A percentile compares a stretch with the other conserved stretches of the same genome.
Evolutionary conservation across 2,329 filamentous ascomycete species (phyloP).

Genomic region (Trichoderma sp.): DNA sequence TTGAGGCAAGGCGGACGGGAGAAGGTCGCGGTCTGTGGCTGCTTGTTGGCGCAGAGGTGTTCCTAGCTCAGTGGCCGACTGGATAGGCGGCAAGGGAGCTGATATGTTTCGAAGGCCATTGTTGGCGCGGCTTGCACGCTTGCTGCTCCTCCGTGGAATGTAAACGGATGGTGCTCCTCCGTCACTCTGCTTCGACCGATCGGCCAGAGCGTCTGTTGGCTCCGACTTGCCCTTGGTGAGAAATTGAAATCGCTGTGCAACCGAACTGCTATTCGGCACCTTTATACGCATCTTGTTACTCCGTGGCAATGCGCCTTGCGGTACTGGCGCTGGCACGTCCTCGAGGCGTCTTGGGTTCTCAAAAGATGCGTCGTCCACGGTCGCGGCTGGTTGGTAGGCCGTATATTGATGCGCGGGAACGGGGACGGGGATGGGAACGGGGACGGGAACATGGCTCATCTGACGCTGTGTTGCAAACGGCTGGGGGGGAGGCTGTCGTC

Average conservation of each 20-base stretch:
- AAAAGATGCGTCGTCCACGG: neutral
- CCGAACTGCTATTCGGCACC: conserved; percentile 22
- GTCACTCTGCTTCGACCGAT: conserved; percentile 59
- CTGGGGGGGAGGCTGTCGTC: conserved; percentile 21
- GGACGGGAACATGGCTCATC: neutral
- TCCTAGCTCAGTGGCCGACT: conserved; percentile 34
- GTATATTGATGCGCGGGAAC: neutral
- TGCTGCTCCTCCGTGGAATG: conserved; percentile 51
- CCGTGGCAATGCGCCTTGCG: conserved; percentile 1
- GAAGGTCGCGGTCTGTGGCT: conserved; percentile 35
- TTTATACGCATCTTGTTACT: conserved; percentile 4
- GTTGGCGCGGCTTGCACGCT: conserved; percentile 32
- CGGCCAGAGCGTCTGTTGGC: conserved; percentile 25
- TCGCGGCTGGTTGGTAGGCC: conserved; percentile 22
- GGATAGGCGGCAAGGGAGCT: conserved; percentile 9
- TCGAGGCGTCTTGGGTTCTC: neutral
- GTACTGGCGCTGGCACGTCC: neutral
- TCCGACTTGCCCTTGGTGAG: conserved; percentile 37
- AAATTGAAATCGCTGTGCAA: conserved; percentile 36
- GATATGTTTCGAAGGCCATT: conserved; percentile 18
- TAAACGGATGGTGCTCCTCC: conserved; percentile 53
- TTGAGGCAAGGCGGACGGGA: conserved; percentile 35
- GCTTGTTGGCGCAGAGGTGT: conserved; percentile 28
- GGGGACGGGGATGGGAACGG: no score
- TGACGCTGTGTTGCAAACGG: conserved; percentile 19